Conservation (phyloP, 371 early-diverging fungal genomes). For the Syncephalastrum contaminatum region DNA sequence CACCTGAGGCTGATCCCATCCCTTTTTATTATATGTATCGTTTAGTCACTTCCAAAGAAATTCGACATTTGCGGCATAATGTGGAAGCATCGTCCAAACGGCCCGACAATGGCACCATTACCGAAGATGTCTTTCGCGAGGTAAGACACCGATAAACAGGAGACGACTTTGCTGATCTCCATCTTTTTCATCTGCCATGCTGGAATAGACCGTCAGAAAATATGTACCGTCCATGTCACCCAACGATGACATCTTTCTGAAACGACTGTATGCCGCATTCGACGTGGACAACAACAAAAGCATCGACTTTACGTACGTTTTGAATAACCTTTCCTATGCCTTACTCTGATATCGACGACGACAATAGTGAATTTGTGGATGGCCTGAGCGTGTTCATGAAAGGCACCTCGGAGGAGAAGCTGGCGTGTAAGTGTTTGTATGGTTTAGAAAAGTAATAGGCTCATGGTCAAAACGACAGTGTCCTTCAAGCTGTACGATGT, state of each 20-base stretch:
- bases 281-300: constrained; percentile 67
- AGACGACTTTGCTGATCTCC: neutral
- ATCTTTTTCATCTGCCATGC: neutral
- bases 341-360: neutral
- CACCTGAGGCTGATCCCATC: neutral
- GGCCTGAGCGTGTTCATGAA: constrained; percentile 79
- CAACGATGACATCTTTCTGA: constrained; percentile 72
- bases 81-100: constrained; percentile 58
- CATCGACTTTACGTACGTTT: constrained; percentile 61
- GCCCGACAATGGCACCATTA: constrained; percentile 50
- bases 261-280: constrained; percentile 80
- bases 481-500: constrained; percentile 84
- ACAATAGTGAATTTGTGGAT: constrained; percentile 67
- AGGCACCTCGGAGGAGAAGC: constrained; percentile 78
- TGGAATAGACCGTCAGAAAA: constrained; percentile 37
- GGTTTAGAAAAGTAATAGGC: constrained; percentile 1
- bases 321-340: neutral
- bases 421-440: constrained; percentile 57
- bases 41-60: constrained; percentile 68
- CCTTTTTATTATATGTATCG: neutral
- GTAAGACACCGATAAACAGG: constrained; percentile 32
- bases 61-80: constrained; percentile 62
- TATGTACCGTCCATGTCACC: constrained; percentile 53
- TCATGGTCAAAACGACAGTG: constrained; percentile 45
- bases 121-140: constrained; percentile 74